Evolutionary conservation across 1,284 basidiomycete genomes (phyloP), one percentile per base, ranked within the genome.

Genomic region (Meira miltonrushii): DNA sequence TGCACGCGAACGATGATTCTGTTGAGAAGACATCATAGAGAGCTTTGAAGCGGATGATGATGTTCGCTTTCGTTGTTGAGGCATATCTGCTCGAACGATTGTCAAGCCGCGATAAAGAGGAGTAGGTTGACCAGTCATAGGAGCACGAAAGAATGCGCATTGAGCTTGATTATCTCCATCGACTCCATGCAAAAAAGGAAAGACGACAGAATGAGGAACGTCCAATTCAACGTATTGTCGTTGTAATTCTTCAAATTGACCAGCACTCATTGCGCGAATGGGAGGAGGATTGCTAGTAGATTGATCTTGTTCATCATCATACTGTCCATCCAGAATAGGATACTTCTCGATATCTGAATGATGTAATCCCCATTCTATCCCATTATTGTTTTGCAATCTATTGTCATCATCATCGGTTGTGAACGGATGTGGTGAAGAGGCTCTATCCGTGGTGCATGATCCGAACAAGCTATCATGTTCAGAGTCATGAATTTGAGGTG

Each of bases 161-260:
- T 77, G 75, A 3, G 63, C 66, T 10, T 61, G 53, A 43, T 65
- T 70, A 55, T 65, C 66, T 41, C 69, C 69, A 50, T 74, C 72
- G 43, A 74, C 72, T 40, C 75, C 74, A 54, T 77, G 74, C 15
- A 77, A 59, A 49, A 69, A 77, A 49, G 75, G 75, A 38, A 77
- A 76, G 48, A 77, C 66, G 57, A 71, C 63, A 43, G 52, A 44
- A 49, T 72, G 71, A 15, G 72, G 74, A 23, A 74, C 72, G 23
- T 77, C 75, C 21, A 65, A 62, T 2, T 53, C 39, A 2, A 61
- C 59, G 39, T 75, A 75, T 21, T 64, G 48, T 10, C 65, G 58
- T 38, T 73, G 65, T 43, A 77, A 33, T 12, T 56, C 47, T 10
- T 66, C 66, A 6, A 74, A 65, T 59, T 77, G 74, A 0, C 54